Evolutionary conservation across 805 yeast species (phyloP), one percentile per base, ranked within the genome.

Genomic region (Candida mattraensis): DNA sequence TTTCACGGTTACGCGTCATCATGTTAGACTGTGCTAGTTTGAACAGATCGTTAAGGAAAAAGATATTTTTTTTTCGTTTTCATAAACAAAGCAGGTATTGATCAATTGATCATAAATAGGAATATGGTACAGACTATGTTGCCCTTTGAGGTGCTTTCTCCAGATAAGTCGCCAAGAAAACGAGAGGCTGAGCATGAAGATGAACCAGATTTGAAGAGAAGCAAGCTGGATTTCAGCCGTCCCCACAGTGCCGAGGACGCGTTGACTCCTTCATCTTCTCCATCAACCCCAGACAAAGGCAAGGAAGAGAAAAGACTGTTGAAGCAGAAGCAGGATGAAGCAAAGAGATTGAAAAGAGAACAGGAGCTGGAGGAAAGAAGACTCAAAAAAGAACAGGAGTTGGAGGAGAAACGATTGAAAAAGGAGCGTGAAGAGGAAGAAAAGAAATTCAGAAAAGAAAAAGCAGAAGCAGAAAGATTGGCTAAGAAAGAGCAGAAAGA

Each of bases 401-500:
- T 38, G 27, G 27, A 24, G n/a, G 46, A 49, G 36, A 52, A 37
- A 17, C 45, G 35, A 17, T 37, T 31, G 29, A 40, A 43, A 10
- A 54, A 47, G 33, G 73, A 14, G 22, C 55, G 56, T 31, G 51
- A 32, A 19, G 59, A 56, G 26, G 43, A 41, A 3, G 56, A 49
- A 35, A 41, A 44, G 29, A 39, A 38, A 36, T 41, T 53, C 7
- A 46, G 47, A 44, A 47, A 48, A 12, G 64, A 39, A 60, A 61
- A 58, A 54, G 33, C 50, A 44, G 45, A 55, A 48, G 32, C 45
- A 30, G 58, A 37, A 48, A 55, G 40, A 35, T 32, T 56, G 35
- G 46, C 56, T 34, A 48, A 32, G 24, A 48, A 51, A 25, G 34
- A 46, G 19, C 59, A 58, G 34, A 51, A 50, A 17, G 49, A 44